phyloP scores from a whole-genome alignment of 148 eudicot species.

The Silene conica region DNA sequence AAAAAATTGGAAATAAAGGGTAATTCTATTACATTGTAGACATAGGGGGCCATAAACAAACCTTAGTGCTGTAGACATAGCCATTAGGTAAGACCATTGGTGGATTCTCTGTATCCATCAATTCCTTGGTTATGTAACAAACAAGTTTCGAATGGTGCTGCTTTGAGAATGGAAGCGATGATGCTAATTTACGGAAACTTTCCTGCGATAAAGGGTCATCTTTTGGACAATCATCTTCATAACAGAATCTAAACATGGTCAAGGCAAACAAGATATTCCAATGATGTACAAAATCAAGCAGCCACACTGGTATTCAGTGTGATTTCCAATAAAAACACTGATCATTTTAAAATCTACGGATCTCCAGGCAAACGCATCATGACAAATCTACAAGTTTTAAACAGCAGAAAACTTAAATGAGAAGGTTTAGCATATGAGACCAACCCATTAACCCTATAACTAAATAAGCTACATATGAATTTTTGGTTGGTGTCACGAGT shows the following conservation, averaged over 20 bases:
- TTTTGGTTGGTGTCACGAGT: not conserved
- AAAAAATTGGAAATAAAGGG: too few species aligned
- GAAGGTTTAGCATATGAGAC: not conserved
- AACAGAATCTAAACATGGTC: slow-evolving; percentile 69
- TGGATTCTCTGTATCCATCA: slow-evolving; percentile 99
- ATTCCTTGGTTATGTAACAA: slow-evolving; percentile 90
- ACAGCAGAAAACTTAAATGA: not conserved
- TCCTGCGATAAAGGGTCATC: slow-evolving; percentile 96
- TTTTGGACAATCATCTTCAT: slow-evolving; percentile 85
- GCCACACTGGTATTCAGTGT: not conserved
- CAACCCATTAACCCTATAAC: too few species aligned
- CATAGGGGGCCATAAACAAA: slow-evolving; percentile 16
- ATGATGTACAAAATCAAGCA: slow-evolving; percentile 1
- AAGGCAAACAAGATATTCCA: slow-evolving; percentile 37
- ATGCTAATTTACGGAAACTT: slow-evolving; percentile 84
- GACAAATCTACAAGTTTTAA: not conserved
- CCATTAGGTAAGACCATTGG: slow-evolving; percentile 97
- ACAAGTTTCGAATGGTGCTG: slow-evolving; percentile 99
- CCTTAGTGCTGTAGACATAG: slow-evolving; percentile 94
- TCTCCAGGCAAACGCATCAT: not conserved
- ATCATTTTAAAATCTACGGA: not conserved
- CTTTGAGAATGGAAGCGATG: slow-evolving; percentile 85
- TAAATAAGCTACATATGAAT: too few species aligned
- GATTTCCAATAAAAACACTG: not conserved
- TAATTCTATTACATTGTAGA: too few species aligned